phyloP scores from a whole-genome alignment of 2,329 filamentous ascomycete species.

The Aurifilum marmelostoma region DNA sequence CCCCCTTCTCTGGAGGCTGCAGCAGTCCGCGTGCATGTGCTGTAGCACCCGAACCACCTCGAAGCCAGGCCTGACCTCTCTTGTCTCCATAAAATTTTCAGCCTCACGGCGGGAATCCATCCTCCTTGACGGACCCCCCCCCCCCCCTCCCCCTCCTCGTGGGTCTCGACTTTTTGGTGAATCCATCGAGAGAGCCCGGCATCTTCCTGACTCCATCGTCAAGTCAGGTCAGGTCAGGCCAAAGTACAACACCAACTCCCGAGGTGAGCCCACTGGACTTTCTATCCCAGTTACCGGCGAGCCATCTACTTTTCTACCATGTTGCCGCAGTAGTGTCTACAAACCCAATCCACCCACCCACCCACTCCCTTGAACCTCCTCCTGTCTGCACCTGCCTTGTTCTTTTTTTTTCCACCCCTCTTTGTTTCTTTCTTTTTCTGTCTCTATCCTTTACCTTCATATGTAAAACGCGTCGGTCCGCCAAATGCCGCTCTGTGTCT shows the following conservation, averaged over 20 bases:
- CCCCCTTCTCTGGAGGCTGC: no score
- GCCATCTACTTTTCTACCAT: slow-evolving; percentile 26
- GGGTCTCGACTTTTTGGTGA: slow-evolving; percentile 1
- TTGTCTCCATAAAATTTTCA: slow-evolving; percentile 28
- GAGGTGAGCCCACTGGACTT: slow-evolving; percentile 28
- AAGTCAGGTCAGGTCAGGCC: slow-evolving; percentile 7
- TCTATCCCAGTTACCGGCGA: slow-evolving; percentile 26
- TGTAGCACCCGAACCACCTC: no score
- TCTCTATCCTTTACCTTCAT: not conserved
- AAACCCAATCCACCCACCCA: slow-evolving; percentile 1
- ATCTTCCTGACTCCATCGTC: slow-evolving; percentile 23
- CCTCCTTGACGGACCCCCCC: slow-evolving; percentile 1
- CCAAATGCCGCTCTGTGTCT: slow-evolving; percentile 9
- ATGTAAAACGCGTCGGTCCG: slow-evolving; percentile 9
- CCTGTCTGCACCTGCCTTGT: slow-evolving; percentile 25
- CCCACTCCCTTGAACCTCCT: slow-evolving; percentile 19
- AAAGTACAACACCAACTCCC: slow-evolving; percentile 1
- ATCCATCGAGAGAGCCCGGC: slow-evolving; percentile 13
- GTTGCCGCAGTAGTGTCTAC: slow-evolving; percentile 21
- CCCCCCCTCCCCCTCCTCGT: slow-evolving; percentile 21
- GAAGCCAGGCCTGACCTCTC: not conserved
- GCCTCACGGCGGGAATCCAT: slow-evolving; percentile 18
- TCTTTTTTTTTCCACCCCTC: not conserved
- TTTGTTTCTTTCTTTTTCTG: not conserved
- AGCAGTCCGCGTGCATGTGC: not conserved